Evolutionary conservation across 2,329 filamentous ascomycete genomes (phyloP).

Genomic region (Pseudogymnoascus sp.): DNA sequence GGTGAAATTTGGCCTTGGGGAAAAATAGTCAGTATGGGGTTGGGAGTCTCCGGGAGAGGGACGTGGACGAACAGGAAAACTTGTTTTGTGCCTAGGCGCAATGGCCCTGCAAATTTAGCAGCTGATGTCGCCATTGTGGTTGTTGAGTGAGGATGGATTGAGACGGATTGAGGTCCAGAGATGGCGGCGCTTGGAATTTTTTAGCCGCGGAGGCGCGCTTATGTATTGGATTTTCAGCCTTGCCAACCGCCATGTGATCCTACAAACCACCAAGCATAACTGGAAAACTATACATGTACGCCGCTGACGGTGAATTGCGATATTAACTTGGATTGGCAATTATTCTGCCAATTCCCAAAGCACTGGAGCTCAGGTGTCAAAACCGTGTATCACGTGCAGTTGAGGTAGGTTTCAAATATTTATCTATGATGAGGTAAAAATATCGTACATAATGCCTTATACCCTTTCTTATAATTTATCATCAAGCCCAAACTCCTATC

Average conservation of each 20-base stretch:
- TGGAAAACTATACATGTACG: neutral
- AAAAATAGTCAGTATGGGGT: neutral
- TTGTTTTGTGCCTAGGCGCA: constrained; percentile 33
- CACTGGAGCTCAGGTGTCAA: neutral
- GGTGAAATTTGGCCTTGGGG: constrained; percentile 71
- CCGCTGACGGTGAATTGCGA: neutral
- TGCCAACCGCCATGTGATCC: neutral
- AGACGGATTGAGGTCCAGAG: constrained; percentile 5
- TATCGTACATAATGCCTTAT: constrained; percentile 15
- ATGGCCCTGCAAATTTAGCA: constrained; percentile 4
- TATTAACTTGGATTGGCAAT: neutral
- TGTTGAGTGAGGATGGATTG: constrained; percentile 5
- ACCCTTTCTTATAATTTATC: constrained; percentile 1
- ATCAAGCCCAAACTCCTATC: neutral
- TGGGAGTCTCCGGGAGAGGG: neutral
- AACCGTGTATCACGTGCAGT: neutral
- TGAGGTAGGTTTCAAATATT: neutral
- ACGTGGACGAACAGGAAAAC: constrained; percentile 37
- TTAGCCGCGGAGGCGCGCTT: constrained; percentile 10
- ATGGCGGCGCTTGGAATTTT: constrained; percentile 9
- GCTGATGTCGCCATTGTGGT: constrained; percentile 4
- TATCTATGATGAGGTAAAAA: neutral
- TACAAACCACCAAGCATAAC: neutral
- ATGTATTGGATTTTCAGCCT: neutral
- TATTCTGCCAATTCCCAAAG: neutral